These are phyloP conservation scores for Erythrobasidium hasegawianum DNA, from an alignment of 1,284 basidiomycete genomes.

Conservation along the genomic window DNA sequence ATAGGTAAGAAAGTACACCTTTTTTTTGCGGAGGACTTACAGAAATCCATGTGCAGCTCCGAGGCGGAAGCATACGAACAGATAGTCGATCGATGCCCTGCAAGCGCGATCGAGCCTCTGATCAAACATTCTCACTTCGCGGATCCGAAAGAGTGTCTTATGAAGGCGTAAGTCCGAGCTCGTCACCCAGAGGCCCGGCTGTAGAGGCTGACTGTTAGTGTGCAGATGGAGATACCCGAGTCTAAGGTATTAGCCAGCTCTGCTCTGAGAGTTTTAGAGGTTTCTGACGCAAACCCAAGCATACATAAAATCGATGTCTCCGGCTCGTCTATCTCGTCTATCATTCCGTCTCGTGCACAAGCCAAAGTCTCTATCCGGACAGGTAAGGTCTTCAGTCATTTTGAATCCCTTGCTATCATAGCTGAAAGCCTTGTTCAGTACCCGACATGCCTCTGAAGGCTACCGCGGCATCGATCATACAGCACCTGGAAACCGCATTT, in stretches of 20 bases:
- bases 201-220: too few species aligned
- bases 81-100: constrained; percentile 59
- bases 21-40: too few species aligned
- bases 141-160: constrained; percentile 41
- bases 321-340: constrained; percentile 60
- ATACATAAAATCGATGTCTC: constrained; percentile 45
- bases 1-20: constrained; percentile 42
- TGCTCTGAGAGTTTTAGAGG: background rate
- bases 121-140: constrained; percentile 39
- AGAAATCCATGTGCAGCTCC: constrained; percentile 49
- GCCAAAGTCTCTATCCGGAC: constrained; percentile 63
- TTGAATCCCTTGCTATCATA: constrained; percentile 29
- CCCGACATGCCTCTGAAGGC: constrained; percentile 80
- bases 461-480: constrained; percentile 62
- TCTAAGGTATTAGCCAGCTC: constrained; percentile 55
- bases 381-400: constrained; percentile 9
- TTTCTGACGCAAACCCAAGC: constrained; percentile 34
- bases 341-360: constrained; percentile 76
- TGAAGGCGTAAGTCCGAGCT: constrained; percentile 58
- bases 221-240: constrained; percentile 51
- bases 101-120: constrained; percentile 34
- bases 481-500: constrained; percentile 64
- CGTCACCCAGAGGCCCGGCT: too few species aligned
- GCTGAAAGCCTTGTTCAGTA: constrained; percentile 68
- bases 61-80: constrained; percentile 66